Percentiles rank a stretch among this genome's conserved stretches.
phyloP scores from a whole-genome alignment of 2,329 filamentous ascomycete species.

The Penicillium hesseltinei region DNA sequence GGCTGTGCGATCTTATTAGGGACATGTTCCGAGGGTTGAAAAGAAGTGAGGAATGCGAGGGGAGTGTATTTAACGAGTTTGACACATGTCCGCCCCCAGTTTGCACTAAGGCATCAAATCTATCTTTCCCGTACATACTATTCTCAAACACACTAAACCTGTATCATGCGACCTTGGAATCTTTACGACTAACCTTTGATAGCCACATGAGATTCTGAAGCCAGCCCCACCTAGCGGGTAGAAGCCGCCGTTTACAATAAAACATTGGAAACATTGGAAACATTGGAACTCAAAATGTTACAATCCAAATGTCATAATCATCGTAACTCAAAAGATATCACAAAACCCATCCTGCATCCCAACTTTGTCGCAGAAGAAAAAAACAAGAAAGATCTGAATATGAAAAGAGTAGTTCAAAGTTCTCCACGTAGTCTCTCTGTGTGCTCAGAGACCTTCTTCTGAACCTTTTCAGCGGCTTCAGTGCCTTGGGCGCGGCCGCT shows the following conservation, averaged over 20 bases:
- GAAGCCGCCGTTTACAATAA: too few species aligned
- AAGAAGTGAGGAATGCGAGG: too few species aligned
- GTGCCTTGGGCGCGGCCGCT: constrained; percentile 49
- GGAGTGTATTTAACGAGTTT: too few species aligned
- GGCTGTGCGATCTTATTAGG: too few species aligned
- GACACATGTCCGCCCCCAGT: background rate
- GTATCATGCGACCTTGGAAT: constrained; percentile 2
- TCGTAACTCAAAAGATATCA: constrained; percentile 15
- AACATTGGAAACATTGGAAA: too few species aligned
- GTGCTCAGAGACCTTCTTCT: constrained; percentile 52
- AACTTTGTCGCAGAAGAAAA: background rate
- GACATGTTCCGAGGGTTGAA: too few species aligned
- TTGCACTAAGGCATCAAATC: constrained; percentile 3
- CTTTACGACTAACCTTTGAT: constrained; percentile 5
- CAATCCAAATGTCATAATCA: constrained; percentile 19
- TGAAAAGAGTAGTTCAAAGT: constrained; percentile 22
- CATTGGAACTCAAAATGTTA: too few species aligned
- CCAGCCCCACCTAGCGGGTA: too few species aligned
- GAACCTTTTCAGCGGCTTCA: constrained; percentile 46
- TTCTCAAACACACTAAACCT: background rate
- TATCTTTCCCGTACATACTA: background rate
- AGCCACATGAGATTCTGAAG: background rate
- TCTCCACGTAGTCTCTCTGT: constrained; percentile 38
- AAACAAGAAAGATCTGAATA: background rate
- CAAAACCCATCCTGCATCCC: background rate